A percentile compares a stretch with the other conserved stretches of the same genome.
Evolutionary conservation across 2,329 filamentous ascomycete genomes (phyloP).

Genomic region (Penicillium sp.): DNA sequence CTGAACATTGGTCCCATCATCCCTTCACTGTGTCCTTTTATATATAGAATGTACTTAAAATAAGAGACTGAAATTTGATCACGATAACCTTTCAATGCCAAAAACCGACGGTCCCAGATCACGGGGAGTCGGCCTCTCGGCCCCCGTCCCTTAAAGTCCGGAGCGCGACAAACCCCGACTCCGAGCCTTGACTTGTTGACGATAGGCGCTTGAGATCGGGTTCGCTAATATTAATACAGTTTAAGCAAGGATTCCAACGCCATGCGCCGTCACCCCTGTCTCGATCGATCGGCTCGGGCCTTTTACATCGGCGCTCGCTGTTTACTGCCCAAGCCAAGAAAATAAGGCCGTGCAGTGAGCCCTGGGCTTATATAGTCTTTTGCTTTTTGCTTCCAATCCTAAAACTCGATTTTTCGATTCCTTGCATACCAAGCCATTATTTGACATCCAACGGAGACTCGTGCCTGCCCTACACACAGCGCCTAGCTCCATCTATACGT

Average conservation of each 20-base stretch:
- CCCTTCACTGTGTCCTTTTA: background rate
- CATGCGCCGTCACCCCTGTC: background rate
- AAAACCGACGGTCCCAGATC: background rate
- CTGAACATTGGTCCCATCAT: background rate
- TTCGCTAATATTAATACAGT: background rate
- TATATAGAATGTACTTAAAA: background rate
- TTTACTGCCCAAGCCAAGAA: background rate
- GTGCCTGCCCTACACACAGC: background rate
- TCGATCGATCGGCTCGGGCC: background rate
- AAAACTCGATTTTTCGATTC: background rate
- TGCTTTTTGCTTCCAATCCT: background rate
- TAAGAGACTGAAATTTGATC: too few relatives aligned
- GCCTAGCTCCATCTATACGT: background rate
- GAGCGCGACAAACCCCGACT: background rate
- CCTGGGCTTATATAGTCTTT: background rate
- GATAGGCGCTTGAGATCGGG: background rate
- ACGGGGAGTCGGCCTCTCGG: slow-evolving; percentile 3
- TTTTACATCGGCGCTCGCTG: background rate
- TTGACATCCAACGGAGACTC: background rate
- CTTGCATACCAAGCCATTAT: background rate
- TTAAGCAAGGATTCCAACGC: background rate
- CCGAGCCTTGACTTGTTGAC: background rate
- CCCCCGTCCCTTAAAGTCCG: background rate
- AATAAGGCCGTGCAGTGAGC: background rate
- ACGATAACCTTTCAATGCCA: too few relatives aligned